Evolutionary conservation across 2,329 filamentous ascomycete species (phyloP), one percentile per base, ranked within the genome.

Genomic region (Verticillium nubilum): DNA sequence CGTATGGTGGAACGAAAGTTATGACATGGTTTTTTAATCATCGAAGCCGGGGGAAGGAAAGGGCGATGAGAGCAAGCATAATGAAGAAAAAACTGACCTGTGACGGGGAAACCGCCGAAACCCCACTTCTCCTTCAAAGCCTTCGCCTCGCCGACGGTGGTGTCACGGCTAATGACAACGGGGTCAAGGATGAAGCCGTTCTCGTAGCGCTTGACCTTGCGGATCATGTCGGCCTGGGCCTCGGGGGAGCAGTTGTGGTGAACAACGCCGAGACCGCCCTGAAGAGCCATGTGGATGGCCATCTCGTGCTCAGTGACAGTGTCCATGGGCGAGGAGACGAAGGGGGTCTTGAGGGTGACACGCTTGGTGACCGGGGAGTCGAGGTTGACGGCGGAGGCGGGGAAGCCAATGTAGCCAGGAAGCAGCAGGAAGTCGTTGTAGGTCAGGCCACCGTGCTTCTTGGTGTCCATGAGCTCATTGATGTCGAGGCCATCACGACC

Each of bases 1-100:
- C 86, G 88, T 96, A 84, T 91, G 92, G 95, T 94, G 94, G 95
- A 99, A 99, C 95, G 95, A 99, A 99, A 99, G 95, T 98, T 98
- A 97, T 90, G 86, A 80, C 79, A 81, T 84, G 82, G 80, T 78
- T 86, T 82, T 85, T 83, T 91, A 95, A 97, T 97, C 91, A 92
- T 77, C 72, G 68, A 78, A 73, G 70, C 67, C 60, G 56, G 61
- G 67, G 70, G 59, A 35, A 27, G 53, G 60, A 59, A 63, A 65
- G 58, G 58, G 29, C 42, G 42, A 53, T 66, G 54, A 60, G 58
- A 61, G 42, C 63, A 64, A 60, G 61, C 60, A 63, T 61, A 54
- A 56, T 53, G 56, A 9, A 47, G 63, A 57, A 50, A 61, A 59
- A 57, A 82, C 94, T 84, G 82, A 99, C 96, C 95, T 78, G 95